Conservation (phyloP, 805 yeast genomes). For the Suhomyces sp. region DNA sequence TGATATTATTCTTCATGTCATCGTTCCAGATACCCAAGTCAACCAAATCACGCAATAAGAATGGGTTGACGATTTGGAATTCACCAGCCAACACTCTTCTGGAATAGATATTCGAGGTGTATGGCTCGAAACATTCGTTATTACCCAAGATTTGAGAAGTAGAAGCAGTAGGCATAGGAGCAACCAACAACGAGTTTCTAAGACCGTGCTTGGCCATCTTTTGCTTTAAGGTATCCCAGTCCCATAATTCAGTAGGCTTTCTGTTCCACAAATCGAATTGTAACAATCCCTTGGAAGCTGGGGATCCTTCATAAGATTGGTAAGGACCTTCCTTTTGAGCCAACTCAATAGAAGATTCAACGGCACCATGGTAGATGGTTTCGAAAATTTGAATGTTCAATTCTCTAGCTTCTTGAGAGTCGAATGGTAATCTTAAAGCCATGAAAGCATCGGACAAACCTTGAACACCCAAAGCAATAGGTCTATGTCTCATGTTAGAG, state of each 20-base stretch:
- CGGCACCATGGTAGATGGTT: constrained; percentile 91
- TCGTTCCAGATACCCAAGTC: constrained; percentile 83
- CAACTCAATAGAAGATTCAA: constrained; percentile 82
- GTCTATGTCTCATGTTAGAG: constrained; percentile 83
- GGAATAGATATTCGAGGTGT: constrained; percentile 87
- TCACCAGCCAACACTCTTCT: constrained; percentile 93
- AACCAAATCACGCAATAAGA: constrained; percentile 76
- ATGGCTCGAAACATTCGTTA: constrained; percentile 95
- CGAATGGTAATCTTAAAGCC: constrained; percentile 80
- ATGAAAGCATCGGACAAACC: constrained; percentile 91
- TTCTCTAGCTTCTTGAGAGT: constrained; percentile 70
- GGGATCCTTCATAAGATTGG: constrained; percentile 76
- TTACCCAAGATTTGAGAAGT: constrained; percentile 93
- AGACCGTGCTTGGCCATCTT: constrained; percentile 64
- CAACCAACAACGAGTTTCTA: constrained; percentile 84
- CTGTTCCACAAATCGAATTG: constrained; percentile 88
- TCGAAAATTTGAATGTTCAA: constrained; percentile 87
- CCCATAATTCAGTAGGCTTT: constrained; percentile 79
- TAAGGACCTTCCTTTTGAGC: constrained; percentile 72
- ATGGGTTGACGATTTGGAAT: constrained; percentile 87
- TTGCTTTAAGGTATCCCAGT: constrained; percentile 74
- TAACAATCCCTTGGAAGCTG: constrained; percentile 79
- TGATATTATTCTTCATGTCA: constrained; percentile 71
- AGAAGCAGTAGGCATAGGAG: constrained; percentile 98
- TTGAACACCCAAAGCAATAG: constrained; percentile 97